A percentile compares a stretch with the other conserved stretches of the same genome.
phyloP scores from a whole-genome alignment of 2,329 filamentous ascomycete genomes.

The Diaporthe sp. region DNA sequence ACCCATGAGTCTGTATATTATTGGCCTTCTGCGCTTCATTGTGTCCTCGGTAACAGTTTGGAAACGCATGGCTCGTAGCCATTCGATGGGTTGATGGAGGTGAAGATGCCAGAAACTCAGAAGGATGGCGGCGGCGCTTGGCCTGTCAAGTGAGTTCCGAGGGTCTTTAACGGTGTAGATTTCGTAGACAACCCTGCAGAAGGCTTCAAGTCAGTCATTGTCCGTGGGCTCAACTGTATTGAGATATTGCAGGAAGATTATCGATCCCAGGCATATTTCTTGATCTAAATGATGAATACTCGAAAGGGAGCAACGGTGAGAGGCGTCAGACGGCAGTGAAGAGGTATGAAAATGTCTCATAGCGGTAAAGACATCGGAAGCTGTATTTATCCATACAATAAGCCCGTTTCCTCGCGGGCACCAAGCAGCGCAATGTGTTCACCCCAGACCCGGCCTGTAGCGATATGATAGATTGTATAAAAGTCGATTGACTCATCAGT shows the following conservation, averaged over 20 bases:
- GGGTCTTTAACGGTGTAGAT: not conserved
- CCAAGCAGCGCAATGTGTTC: too few species aligned
- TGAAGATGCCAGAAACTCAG: not conserved
- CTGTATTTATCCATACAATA: too few species aligned
- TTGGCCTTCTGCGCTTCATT: not conserved
- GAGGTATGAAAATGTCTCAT: too few species aligned
- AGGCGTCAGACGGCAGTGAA: too few species aligned
- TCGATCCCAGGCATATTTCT: too few species aligned
- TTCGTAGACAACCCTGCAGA: not conserved
- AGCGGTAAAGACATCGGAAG: too few species aligned
- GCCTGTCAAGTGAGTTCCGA: not conserved
- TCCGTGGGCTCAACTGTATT: not conserved
- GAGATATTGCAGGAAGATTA: too few species aligned
- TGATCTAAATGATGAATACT: too few species aligned
- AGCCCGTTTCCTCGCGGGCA: too few species aligned
- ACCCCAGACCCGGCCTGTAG: rapidly evolving
- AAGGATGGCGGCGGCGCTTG: not conserved
- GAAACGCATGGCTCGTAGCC: not conserved
- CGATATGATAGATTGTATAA: too few species aligned
- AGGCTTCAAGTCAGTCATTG: not conserved
- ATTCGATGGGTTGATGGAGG: not conserved
- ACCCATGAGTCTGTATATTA: not conserved
- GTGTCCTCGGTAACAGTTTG: not conserved
- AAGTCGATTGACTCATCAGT: too few species aligned
- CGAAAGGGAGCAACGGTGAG: too few species aligned